phyloP scores from a whole-genome alignment of 345 rosid species.

The Hypericum androsaemum region DNA sequence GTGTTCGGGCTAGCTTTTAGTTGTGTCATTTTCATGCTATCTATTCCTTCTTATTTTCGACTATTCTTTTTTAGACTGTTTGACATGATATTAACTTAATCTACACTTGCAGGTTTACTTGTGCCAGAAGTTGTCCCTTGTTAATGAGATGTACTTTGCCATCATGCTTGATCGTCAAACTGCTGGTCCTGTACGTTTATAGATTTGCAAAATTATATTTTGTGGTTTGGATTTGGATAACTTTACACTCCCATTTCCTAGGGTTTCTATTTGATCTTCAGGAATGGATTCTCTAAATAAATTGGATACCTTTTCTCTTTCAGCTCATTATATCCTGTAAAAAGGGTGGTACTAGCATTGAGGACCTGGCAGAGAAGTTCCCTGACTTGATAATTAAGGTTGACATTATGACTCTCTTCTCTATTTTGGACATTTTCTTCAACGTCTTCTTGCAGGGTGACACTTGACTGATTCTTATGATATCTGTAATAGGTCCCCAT shows the following conservation, averaged over 20 bases:
- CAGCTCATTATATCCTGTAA: constrained; percentile 93
- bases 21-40: not conserved
- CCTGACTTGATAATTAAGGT: constrained; percentile 98
- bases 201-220: not conserved
- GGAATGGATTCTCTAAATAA: constrained; percentile 1
- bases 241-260: not conserved
- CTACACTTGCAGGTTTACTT: constrained; percentile 66
- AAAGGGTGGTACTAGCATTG: constrained; percentile 99
- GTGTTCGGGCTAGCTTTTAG: too few relatives aligned
- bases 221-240: constrained; percentile 4
- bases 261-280: not conserved
- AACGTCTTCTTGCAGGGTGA: constrained; percentile 1
- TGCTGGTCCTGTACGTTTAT: constrained; percentile 85
- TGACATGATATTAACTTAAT: constrained; percentile 6
- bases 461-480: constrained; percentile 9
- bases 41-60: not conserved
- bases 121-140: constrained; percentile 82
- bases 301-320: constrained; percentile 13
- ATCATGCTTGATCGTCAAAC: constrained; percentile 86
- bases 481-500: constrained; percentile 62
- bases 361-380: constrained; percentile 96
- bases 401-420: not conserved
- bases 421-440: not conserved
- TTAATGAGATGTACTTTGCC: constrained; percentile 99
- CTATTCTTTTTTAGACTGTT: constrained; percentile 1